phyloP scores from a whole-genome alignment of 1,139 yeast genomes.

The Scheffersomyces quercinus region DNA sequence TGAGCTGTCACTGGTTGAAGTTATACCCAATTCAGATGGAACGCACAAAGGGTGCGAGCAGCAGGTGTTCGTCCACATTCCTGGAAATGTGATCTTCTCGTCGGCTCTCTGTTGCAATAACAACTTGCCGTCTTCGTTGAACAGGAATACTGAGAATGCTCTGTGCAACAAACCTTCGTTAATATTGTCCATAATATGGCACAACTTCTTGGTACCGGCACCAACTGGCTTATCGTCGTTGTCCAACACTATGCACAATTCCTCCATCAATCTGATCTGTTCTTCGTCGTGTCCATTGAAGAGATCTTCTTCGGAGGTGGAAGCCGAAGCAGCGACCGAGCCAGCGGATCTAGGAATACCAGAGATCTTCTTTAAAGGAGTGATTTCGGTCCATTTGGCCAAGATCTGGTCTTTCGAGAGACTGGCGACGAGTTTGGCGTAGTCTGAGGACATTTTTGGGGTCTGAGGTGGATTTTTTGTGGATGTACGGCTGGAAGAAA shows the following conservation, averaged over 20 bases:
- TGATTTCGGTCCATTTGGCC: slow-evolving; percentile 62
- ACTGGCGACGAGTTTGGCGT: slow-evolving; percentile 54
- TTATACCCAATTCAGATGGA: slow-evolving; percentile 70
- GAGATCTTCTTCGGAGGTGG: slow-evolving; percentile 31
- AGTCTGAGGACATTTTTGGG: slow-evolving; percentile 25
- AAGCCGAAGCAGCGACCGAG: slow-evolving; percentile 11
- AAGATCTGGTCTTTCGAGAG: slow-evolving; percentile 53
- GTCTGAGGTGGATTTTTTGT: no score
- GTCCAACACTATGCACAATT: slow-evolving; percentile 90
- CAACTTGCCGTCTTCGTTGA: slow-evolving; percentile 73
- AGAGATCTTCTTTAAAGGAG: slow-evolving; percentile 50
- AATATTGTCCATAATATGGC: slow-evolving; percentile 89
- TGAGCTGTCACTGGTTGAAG: slow-evolving; percentile 22
- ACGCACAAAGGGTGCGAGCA: slow-evolving; percentile 96
- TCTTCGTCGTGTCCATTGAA: slow-evolving; percentile 90
- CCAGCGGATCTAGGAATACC: slow-evolving; percentile 46
- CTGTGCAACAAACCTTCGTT: slow-evolving; percentile 85
- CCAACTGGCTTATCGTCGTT: slow-evolving; percentile 86
- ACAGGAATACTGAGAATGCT: slow-evolving; percentile 91
- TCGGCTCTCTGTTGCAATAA: slow-evolving; percentile 92
- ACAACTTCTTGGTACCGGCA: slow-evolving; percentile 89
- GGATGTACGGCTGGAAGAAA: no score
- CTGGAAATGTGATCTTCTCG: slow-evolving; percentile 94
- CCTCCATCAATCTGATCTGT: slow-evolving; percentile 94
- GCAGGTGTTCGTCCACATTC: slow-evolving; percentile 98